Evolutionary conservation across 768 basidiomycete species (phyloP).

Genomic region (Imleria badia): DNA sequence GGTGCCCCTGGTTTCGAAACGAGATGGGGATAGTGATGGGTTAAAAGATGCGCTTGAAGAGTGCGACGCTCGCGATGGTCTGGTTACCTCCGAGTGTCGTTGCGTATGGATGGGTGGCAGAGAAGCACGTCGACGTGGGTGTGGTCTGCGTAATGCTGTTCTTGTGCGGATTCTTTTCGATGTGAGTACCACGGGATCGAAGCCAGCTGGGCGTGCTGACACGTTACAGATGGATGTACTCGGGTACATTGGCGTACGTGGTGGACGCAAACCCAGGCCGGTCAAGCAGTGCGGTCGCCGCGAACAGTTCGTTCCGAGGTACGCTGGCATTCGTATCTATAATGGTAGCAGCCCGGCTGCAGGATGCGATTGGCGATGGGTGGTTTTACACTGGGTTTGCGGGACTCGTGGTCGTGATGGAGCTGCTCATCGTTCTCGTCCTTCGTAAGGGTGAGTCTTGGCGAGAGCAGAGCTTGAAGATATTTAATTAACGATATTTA

Average conservation of each 20-base stretch:
- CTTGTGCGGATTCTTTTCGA: constrained; percentile 67
- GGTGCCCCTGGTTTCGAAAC: constrained; percentile 6
- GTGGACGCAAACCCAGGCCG: constrained; percentile 86
- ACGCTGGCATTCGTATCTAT: constrained; percentile 63
- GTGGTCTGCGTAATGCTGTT: constrained; percentile 74
- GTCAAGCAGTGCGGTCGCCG: constrained; percentile 71
- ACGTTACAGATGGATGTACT: constrained; percentile 52
- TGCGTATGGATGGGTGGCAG: constrained; percentile 74
- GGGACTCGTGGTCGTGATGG: constrained; percentile 51
- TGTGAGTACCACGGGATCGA: constrained; percentile 44
- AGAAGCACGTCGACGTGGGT: constrained; percentile 61
- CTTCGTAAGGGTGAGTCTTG: constrained; percentile 57
- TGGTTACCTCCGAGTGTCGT: constrained; percentile 56
- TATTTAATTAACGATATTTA: constrained; percentile 6
- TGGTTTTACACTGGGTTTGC: constrained; percentile 72
- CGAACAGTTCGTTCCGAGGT: constrained; percentile 78
- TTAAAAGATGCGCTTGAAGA: constrained; percentile 67
- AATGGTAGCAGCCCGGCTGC: constrained; percentile 73
- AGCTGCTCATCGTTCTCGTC: constrained; percentile 59
- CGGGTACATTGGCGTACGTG: constrained; percentile 76
- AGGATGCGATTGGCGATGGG: constrained; percentile 77
- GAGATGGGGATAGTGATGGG: background rate
- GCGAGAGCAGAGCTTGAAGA: constrained; percentile 43
- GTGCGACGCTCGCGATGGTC: constrained; percentile 56
- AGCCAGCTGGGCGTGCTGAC: background rate